Conservation (phyloP, 371 early-diverging fungal species). For the Haplosporangium sp. region DNA sequence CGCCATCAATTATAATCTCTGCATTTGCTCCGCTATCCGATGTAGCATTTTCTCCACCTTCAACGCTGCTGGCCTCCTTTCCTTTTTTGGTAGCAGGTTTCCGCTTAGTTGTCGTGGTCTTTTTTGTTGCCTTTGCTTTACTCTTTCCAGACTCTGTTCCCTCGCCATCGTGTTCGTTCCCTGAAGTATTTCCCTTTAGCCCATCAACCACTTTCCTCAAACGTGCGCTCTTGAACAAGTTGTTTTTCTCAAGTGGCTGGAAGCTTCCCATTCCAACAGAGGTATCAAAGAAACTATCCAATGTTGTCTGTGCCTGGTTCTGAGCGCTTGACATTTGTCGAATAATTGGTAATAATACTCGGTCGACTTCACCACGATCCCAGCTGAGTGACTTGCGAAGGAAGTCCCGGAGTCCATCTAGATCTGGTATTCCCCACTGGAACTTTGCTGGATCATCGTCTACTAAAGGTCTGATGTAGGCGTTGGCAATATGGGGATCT, state of each 20-base stretch:
- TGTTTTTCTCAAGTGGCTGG: conserved; percentile 20
- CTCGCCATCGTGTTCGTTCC: conserved; percentile 1
- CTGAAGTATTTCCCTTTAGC: conserved; percentile 52
- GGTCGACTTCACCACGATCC: conserved; percentile 66
- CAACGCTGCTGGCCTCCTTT: conserved; percentile 5
- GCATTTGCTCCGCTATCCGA: neutral
- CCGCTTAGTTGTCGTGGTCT: conserved; percentile 16
- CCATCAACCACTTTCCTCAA: conserved; percentile 53
- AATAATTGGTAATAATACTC: conserved; percentile 83
- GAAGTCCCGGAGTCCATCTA: conserved; percentile 79
- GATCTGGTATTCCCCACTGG: conserved; percentile 88
- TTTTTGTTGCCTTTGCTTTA: neutral
- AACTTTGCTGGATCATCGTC: conserved; percentile 76
- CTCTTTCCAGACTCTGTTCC: neutral
- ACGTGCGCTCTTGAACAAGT: conserved; percentile 60
- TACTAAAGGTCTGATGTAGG: conserved; percentile 86
- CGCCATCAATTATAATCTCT: neutral
- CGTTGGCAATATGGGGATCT: conserved; percentile 77
- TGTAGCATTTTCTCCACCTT: neutral
- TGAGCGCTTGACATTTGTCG: conserved; percentile 66
- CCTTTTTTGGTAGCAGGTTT: conserved; percentile 20
- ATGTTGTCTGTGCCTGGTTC: conserved; percentile 58
- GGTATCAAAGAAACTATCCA: conserved; percentile 60
- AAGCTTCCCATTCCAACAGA: conserved; percentile 38
- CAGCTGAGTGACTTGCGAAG: conserved; percentile 69